Conservation (phyloP, 257 asterid genomes). For the Nicotiana knightiana region DNA sequence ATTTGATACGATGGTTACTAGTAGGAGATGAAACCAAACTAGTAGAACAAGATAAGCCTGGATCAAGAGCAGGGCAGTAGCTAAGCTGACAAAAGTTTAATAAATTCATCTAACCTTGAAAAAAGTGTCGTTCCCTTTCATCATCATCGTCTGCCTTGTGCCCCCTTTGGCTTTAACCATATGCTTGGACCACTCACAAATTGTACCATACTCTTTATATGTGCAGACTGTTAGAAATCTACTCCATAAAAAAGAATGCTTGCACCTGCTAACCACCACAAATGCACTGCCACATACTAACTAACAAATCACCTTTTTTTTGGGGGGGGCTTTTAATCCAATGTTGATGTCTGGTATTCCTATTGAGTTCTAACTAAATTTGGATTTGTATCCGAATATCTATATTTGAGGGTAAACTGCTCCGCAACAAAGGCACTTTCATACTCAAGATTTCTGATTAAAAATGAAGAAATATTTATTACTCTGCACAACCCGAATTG, state of each 20-base stretch:
- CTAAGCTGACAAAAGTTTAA: background rate
- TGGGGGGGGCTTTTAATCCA: no score
- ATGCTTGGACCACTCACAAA: background rate
- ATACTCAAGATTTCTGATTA: no score
- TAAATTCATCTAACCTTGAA: background rate
- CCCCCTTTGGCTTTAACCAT: background rate
- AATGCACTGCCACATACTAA: slow-evolving; percentile 1
- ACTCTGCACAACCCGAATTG: no score
- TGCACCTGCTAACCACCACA: background rate
- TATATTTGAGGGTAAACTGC: fast-evolving
- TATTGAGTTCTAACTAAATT: no score
- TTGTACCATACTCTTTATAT: background rate
- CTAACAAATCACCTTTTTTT: background rate
- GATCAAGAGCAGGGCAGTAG: background rate
- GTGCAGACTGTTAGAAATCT: slow-evolving; percentile 2
- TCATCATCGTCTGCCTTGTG: background rate
- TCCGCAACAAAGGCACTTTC: no score
- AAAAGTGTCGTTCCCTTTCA: background rate
- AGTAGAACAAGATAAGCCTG: background rate
- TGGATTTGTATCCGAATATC: fast-evolving
- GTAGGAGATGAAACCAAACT: background rate
- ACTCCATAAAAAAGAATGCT: background rate
- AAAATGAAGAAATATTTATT: no score
- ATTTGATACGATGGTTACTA: no score
- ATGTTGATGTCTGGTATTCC: no score